phyloP scores from a whole-genome alignment of 768 basidiomycete genomes.

The Rubroboletus pulcherrimus region DNA sequence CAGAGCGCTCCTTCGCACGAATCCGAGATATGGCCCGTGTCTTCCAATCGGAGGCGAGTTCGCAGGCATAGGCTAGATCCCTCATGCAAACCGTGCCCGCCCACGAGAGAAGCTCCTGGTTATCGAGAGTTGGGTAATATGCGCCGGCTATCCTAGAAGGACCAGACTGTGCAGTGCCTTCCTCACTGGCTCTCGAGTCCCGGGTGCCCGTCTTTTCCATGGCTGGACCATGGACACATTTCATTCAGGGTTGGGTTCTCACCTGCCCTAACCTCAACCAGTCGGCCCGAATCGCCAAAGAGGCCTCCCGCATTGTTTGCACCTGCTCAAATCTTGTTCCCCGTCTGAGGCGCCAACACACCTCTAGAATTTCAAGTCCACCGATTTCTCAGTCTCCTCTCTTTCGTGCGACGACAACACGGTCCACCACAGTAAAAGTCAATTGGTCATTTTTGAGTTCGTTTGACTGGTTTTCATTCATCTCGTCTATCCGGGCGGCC shows the following conservation, averaged over 20 bases:
- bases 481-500: background rate
- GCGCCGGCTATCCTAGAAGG: background rate
- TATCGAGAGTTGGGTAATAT: background rate
- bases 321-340: background rate
- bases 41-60: background rate
- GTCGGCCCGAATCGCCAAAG: slow-evolving; percentile 5
- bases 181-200: background rate
- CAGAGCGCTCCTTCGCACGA: background rate
- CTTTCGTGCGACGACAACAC: background rate
- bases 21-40: background rate
- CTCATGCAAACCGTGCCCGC: background rate
- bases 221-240: background rate
- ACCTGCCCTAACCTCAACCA: background rate
- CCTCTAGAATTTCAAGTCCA: background rate
- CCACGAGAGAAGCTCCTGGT: background rate
- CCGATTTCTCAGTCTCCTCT: background rate
- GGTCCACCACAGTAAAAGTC: background rate
- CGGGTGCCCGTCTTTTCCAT: background rate
- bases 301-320: background rate
- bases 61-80: background rate
- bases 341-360: background rate
- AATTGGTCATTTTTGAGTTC: background rate
- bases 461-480: background rate
- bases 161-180: background rate
- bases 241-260: background rate